phyloP scores from a whole-genome alignment of 1,284 basidiomycete species.

The Boletus mariae region DNA sequence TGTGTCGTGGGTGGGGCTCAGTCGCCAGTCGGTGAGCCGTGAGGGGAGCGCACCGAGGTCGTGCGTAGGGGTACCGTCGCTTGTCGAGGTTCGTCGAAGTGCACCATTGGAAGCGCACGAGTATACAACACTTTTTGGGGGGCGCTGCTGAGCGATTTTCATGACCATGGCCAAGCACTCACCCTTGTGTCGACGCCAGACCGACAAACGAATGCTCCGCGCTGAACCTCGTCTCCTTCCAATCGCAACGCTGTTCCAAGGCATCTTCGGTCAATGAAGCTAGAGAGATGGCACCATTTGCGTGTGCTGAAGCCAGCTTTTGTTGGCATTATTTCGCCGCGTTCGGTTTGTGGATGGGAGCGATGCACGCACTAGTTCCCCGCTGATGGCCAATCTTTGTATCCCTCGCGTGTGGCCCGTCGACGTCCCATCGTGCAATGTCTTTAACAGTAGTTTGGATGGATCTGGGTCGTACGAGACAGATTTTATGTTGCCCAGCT shows the following conservation, averaged over 20 bases:
- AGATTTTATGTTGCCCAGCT: slow-evolving; percentile 67
- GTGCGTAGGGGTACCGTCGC: slow-evolving; percentile 27
- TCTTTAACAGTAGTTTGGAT: slow-evolving; percentile 31
- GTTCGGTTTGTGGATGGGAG: slow-evolving; percentile 4
- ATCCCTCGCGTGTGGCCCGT: slow-evolving; percentile 30
- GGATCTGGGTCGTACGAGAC: slow-evolving; percentile 38
- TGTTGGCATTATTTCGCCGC: slow-evolving; percentile 32
- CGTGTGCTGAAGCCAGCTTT: slow-evolving; percentile 62
- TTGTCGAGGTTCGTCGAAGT: slow-evolving; percentile 45
- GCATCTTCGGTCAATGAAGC: slow-evolving; percentile 41
- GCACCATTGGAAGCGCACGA: slow-evolving; percentile 74
- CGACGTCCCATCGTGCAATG: slow-evolving; percentile 34
- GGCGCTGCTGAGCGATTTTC: slow-evolving; percentile 8
- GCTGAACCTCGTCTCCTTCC: slow-evolving; percentile 62
- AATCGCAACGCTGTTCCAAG: slow-evolving; percentile 42
- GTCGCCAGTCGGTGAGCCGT: slow-evolving; percentile 62
- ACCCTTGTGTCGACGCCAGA: slow-evolving; percentile 42
- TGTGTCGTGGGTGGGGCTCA: slow-evolving; percentile 47
- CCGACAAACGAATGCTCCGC: slow-evolving; percentile 57
- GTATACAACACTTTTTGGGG: slow-evolving; percentile 36
- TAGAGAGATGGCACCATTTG: slow-evolving; percentile 50
- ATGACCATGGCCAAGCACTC: slow-evolving; percentile 6
- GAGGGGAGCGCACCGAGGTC: slow-evolving; percentile 51
- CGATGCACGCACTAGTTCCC: slow-evolving; percentile 36
- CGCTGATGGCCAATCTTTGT: slow-evolving; percentile 42